Evolutionary conservation across 257 asterid species (phyloP).

Genomic region (Solanum ossicruentum): DNA sequence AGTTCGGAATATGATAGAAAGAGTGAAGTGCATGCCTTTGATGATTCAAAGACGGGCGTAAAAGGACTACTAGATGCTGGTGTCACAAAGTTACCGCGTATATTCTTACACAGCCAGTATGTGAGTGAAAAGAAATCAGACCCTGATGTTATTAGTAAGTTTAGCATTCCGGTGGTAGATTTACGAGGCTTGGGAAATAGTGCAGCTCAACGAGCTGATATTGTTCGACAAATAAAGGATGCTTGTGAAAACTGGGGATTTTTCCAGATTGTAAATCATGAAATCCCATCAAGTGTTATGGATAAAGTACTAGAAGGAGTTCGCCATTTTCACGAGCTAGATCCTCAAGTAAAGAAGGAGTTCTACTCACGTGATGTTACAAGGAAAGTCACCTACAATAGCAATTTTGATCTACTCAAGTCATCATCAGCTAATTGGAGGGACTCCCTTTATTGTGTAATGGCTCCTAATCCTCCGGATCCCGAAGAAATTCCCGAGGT

Average conservation of each 20-base stretch:
- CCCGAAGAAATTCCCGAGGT: constrained; percentile 20
- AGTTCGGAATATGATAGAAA: neutral
- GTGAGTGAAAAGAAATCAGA: neutral
- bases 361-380: constrained; percentile 4
- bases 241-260: constrained; percentile 7
- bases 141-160: neutral
- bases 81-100: neutral
- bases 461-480: constrained; percentile 9
- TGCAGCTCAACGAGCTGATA: neutral
- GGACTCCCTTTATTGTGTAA: neutral
- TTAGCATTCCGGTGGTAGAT: constrained; percentile 10
- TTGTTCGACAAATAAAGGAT: neutral
- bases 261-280: constrained; percentile 3
- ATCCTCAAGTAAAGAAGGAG: constrained; percentile 7
- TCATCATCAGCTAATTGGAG: constrained; percentile 13
- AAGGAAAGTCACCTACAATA: neutral
- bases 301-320: constrained; percentile 7
- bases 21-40: neutral
- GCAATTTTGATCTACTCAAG: constrained; percentile 11
- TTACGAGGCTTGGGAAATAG: neutral
- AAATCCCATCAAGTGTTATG: neutral
- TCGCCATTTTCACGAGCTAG: constrained; percentile 14
- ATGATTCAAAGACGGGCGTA: constrained; percentile 6
- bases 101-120: neutral
- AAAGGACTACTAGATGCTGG: constrained; percentile 10